Evolutionary conservation across 495 filamentous ascomycete species (phyloP).

Genomic region (Geopyxis carbonaria): DNA sequence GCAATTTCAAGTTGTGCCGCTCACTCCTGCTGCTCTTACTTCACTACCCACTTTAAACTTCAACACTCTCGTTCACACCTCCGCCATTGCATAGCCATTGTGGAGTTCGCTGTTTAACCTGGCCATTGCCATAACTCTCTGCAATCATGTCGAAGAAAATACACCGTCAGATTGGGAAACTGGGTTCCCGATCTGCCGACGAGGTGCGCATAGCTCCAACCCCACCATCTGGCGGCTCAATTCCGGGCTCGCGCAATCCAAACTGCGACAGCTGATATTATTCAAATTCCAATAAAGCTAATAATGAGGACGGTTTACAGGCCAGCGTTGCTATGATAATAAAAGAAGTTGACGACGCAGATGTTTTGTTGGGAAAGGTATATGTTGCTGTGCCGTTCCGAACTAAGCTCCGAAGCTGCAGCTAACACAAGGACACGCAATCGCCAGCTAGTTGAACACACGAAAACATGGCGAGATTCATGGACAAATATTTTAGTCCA

Average conservation of each 20-base stretch:
- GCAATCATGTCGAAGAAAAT: constrained; percentile 26
- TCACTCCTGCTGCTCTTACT: no score
- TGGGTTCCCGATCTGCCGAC: constrained; percentile 19
- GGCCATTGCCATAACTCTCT: no score
- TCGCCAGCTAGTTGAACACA: constrained; percentile 72
- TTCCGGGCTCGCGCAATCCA: neutral
- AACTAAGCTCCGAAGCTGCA: no score
- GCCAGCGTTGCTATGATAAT: constrained; percentile 23
- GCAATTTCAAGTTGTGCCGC: no score
- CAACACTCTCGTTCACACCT: no score
- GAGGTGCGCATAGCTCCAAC: constrained; percentile 10
- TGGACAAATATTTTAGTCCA: constrained; percentile 60
- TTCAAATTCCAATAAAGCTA: neutral
- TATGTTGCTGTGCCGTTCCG: no score
- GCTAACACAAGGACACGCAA: no score
- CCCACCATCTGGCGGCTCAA: neutral
- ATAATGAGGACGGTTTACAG: constrained; percentile 7
- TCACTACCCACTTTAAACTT: no score
- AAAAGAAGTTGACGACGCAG: constrained; percentile 21
- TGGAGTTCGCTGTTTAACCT: no score
- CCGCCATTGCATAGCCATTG: no score
- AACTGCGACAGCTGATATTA: neutral
- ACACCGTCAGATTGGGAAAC: constrained; percentile 22
- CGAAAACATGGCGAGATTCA: constrained; percentile 66
- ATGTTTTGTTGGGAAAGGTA: constrained; percentile 18